Evolutionary conservation across 1,139 yeast genomes (phyloP), one percentile per base, ranked within the genome.

Genomic region (Trichomonascaceae sp.): DNA sequence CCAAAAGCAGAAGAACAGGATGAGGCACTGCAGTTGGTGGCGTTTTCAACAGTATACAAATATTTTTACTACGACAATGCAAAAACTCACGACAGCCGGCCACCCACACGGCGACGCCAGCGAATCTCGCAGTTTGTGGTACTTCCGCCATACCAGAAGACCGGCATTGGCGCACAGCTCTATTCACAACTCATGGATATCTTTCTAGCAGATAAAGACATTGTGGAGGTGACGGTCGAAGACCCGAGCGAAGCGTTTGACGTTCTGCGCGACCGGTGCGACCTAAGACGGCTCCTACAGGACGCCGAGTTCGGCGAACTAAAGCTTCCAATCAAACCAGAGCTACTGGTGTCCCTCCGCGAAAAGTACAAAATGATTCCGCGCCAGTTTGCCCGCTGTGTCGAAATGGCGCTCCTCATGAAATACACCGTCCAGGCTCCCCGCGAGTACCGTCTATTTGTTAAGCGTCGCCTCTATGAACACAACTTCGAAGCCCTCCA

Each of bases 171-270:
- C 1, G 70, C 74, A 2, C 54, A 57, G 15, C 60, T 89, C 28
- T 89, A 89, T 54, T 58, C 62, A 11, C 45, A 66, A 1, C 57
- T 89, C 5, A 65, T 69, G 37, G 58, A 64, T 1, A 41, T 54
- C 28, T 84, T 93, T 80, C 46, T 64, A 4, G 44, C 50, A 0
- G 78, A 80, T 42, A 48, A 55, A 0, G 43, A 52, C 3, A 71
- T 85, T n/a, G 58, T 62, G 27, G 94, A 87, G 48, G 67, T 89
- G 28, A 85, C 89, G 0, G 87, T 92, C 6, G 98, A 89, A 53
- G 98, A 92, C 52, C 98, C 98, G 2, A 82, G 80, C 50, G 96
- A 87, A 53, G 74, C 75, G 29, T 89, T 89, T 57, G 98, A 89
- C 51, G 93, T 82, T 51, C 60, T 92, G 47, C 67, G 98, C 42